Evolutionary conservation across 805 yeast species (phyloP).

Genomic region (Saccharomycopsis sp.): DNA sequence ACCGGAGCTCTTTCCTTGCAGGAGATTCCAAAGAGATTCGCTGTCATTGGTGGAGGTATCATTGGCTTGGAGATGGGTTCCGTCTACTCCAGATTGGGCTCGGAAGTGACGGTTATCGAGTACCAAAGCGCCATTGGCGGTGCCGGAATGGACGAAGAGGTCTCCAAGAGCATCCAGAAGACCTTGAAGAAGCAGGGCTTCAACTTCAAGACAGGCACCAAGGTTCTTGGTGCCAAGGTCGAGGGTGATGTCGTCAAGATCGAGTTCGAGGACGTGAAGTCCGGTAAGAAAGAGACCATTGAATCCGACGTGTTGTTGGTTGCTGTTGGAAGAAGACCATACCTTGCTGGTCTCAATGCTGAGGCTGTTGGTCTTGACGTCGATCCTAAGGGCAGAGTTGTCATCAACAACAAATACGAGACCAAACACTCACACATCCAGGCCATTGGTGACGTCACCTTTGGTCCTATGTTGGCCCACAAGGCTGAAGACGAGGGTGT

Average conservation of each 20-base stretch:
- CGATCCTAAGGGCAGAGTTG: constrained; percentile 89
- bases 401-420: constrained; percentile 89
- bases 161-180: constrained; percentile 84
- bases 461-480: constrained; percentile 99
- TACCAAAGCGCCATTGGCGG: constrained; percentile 78
- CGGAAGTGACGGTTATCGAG: constrained; percentile 93
- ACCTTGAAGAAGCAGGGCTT: constrained; percentile 91
- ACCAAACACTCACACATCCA: constrained; percentile 90
- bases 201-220: constrained; percentile 86
- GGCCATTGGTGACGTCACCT: constrained; percentile 97
- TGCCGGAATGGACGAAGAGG: constrained; percentile 98
- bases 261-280: constrained; percentile 83
- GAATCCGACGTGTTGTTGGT: constrained; percentile 93
- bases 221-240: constrained; percentile 81
- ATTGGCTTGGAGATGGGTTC: constrained; percentile 99
- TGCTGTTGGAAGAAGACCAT: constrained; percentile 99
- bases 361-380: constrained; percentile 85
- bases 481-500: constrained; percentile 99
- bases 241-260: constrained; percentile 84
- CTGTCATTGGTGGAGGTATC: constrained; percentile 98
- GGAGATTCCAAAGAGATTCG: constrained; percentile 87
- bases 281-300: constrained; percentile 68
- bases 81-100: constrained; percentile 90
- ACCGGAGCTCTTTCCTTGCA: constrained; percentile 83
- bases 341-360: constrained; percentile 80